phyloP scores from a whole-genome alignment of 2,329 filamentous ascomycete genomes.

The Penicillium sp. region DNA sequence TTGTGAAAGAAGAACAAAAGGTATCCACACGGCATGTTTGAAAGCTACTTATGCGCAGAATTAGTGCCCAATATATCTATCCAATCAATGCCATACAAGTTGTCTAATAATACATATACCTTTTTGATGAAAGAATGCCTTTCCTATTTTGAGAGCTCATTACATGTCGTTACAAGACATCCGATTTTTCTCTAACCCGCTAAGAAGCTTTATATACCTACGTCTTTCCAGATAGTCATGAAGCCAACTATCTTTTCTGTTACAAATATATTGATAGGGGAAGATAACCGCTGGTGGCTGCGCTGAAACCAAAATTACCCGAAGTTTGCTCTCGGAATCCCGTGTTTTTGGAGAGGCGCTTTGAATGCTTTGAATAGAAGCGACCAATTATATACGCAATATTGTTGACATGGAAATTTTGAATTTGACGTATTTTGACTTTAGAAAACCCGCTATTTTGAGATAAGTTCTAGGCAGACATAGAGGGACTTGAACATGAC shows the following conservation, averaged over 20 bases:
- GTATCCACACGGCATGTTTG: background rate
- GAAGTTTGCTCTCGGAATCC: background rate
- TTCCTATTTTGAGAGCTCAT: too few relatives aligned
- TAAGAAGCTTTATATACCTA: too few relatives aligned
- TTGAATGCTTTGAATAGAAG: background rate
- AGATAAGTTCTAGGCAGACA: background rate
- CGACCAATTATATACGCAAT: background rate
- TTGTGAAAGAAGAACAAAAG: background rate
- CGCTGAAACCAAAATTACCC: background rate
- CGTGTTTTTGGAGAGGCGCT: background rate
- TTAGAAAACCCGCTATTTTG: background rate
- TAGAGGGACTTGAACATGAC: background rate
- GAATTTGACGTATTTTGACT: background rate
- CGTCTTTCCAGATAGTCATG: too few relatives aligned
- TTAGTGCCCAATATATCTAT: background rate
- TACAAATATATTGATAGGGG: background rate
- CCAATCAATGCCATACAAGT: background rate
- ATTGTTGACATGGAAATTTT: background rate
- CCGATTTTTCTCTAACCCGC: too few relatives aligned
- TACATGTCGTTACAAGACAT: too few relatives aligned
- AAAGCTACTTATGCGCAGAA: background rate
- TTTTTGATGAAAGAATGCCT: too few relatives aligned
- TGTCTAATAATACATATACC: background rate
- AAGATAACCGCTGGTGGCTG: background rate
- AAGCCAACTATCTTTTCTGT: too few relatives aligned